Conservation (phyloP, 306 rosid genomes). For the Quercus variabilis region DNA sequence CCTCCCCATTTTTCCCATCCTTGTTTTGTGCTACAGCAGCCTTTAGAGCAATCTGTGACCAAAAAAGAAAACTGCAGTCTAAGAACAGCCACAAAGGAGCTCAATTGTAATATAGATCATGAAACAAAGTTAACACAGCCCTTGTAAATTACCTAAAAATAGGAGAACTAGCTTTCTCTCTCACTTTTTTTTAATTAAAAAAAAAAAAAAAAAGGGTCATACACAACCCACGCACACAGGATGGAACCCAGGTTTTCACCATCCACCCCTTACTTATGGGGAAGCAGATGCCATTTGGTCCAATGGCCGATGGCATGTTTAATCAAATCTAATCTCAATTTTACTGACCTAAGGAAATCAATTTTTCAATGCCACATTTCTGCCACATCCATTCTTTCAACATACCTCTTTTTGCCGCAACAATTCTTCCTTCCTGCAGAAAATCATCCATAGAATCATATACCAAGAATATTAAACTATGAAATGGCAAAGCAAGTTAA, state of each 20-base stretch:
- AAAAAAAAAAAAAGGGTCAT: neutral
- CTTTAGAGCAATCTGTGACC: slow-evolving; percentile 78
- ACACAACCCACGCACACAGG: neutral
- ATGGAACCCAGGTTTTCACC: neutral
- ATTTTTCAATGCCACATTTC: slow-evolving; percentile 23
- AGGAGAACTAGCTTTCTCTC: neutral
- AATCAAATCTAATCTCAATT: slow-evolving; percentile 14
- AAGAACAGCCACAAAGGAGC: slow-evolving; percentile 20
- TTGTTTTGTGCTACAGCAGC: slow-evolving; percentile 84
- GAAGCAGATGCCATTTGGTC: neutral
- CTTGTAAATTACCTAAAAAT: neutral
- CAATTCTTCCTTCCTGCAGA: slow-evolving; percentile 92
- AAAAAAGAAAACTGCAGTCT: slow-evolving; percentile 30
- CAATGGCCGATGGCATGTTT: neutral
- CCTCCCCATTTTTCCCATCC: slow-evolving; percentile 75
- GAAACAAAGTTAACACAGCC: neutral
- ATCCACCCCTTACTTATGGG: neutral
- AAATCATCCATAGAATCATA: slow-evolving; percentile 32
- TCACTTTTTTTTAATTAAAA: neutral
- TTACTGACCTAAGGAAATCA: slow-evolving; percentile 17
- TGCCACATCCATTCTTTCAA: slow-evolving; percentile 14
- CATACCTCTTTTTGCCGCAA: slow-evolving; percentile 96
- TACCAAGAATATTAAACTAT: slow-evolving; percentile 10
- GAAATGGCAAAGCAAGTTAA: slow-evolving; percentile 15
- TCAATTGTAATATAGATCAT: neutral